phyloP scores from a whole-genome alignment of 805 yeast species.

The Tetrapisispora taiwanensis region DNA sequence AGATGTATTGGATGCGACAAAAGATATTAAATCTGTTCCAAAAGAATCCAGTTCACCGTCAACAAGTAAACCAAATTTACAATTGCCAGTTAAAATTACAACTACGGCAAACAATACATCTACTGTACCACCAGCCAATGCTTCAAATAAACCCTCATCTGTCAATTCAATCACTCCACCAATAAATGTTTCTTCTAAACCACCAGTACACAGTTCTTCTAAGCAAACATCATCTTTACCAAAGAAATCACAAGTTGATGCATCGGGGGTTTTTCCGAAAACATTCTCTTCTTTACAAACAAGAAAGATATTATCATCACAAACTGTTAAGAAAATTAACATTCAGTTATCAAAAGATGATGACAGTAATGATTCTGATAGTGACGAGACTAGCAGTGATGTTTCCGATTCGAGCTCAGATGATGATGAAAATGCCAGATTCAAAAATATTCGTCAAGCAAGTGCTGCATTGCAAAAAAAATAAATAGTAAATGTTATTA shows the following conservation, averaged over 20 bases:
- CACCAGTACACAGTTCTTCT: not conserved
- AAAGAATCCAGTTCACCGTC: not conserved
- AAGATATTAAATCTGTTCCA: too few relatives aligned
- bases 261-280: not conserved
- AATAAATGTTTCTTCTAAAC: not conserved
- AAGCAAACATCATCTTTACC: not conserved
- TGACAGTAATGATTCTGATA: not conserved
- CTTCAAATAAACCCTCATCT: not conserved
- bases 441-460: conserved; percentile 24
- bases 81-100: not conserved
- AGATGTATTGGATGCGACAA: not conserved
- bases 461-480: conserved; percentile 29
- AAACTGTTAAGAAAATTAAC: not conserved
- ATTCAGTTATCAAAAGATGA: not conserved
- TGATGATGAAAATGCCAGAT: conserved; percentile 2
- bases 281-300: not conserved
- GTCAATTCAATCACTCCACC: not conserved
- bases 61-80: not conserved
- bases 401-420: not conserved
- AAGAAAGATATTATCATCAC: not conserved
- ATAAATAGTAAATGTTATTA: not conserved
- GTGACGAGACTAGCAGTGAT: not conserved
- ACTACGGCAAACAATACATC: too few relatives aligned
- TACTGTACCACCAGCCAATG: not conserved
- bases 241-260: not conserved